Base-by-base conservation (phyloP, 305 asterid species). In the Fraxinus floribunda region DNA sequence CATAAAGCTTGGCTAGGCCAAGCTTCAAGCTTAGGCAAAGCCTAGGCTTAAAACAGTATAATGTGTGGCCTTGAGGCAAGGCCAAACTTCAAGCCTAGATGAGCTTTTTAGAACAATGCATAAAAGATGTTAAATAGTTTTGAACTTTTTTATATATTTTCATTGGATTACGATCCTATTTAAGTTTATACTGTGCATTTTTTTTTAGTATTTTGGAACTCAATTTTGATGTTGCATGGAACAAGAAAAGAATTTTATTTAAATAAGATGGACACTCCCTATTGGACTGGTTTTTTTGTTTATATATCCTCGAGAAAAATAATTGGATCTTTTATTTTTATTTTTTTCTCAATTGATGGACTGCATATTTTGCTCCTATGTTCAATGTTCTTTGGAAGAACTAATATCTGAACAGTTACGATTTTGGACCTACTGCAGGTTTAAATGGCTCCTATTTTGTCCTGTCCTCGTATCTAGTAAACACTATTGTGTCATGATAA, bases 371-470 rank as follows among this genome's bases (percentile, higher is more conserved):
- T 41, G 30, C 78, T 44, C 66, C n/a, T 55, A 55, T 35, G 35
- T 74, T 34, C 35, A 36, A 49, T 52, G 76, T 81, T 83, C 70
- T 81, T 41, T 77, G 70, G 62, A 60, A 77, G 75, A 80, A 79
- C 26, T 77, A 36, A 38, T 39, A 8, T 39, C 46, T 39, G 46
- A 39, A 7, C 52, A 41, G 4, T 20, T 9, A n/a, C 13, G 8
- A 22, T 9, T n/a, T 22, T 38, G 71, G 30, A 78, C 46, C 38
- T 75, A 30, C 72, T 24, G 66, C 77, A 80, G 18, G 83, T 41
- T 77, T 32, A 80, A 49, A 75, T 26, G 35, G 34, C 77, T 72
- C 22, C 78, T 80, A 18, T 44, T 13, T 68, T 81, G 32, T 75
- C 46, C 41, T 55, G 44, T 74, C 29, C 9, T 55, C 70, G 8